phyloP scores from a whole-genome alignment of 495 filamentous ascomycete species.

The Lineolata rhizophorae region DNA sequence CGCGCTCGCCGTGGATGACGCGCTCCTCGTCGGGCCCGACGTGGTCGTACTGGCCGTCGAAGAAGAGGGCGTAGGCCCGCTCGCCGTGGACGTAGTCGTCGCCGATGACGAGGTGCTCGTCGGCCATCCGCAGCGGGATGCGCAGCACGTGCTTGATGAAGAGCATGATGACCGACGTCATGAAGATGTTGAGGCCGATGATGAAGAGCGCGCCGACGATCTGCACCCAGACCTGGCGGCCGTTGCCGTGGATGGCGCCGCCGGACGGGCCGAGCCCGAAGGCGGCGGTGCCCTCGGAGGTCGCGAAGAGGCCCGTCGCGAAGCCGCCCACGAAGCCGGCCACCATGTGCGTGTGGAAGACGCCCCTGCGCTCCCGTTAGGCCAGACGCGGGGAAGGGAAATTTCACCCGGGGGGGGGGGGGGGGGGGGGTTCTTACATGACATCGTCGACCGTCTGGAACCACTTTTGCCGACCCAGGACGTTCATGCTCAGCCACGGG shows the following conservation, averaged over 20 bases:
- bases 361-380: no score
- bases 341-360: conserved; percentile 31
- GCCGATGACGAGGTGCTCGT: conserved; percentile 24
- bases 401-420: no score
- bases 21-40: no score
- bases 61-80: conserved; percentile 21
- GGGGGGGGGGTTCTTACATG: no score
- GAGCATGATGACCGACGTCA: conserved; percentile 28
- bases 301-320: conserved; percentile 30
- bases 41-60: background rate
- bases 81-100: conserved; percentile 32
- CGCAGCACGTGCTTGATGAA: conserved; percentile 33
- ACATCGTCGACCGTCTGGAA: background rate
- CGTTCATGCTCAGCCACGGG: conserved; percentile 16
- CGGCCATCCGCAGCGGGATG: conserved; percentile 26
- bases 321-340: conserved; percentile 30
- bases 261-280: conserved; percentile 28
- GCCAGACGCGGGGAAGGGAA: no score
- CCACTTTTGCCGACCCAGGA: background rate
- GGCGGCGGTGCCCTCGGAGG: conserved; percentile 24
- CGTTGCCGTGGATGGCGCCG: conserved; percentile 30
- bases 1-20: no score
- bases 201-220: conserved; percentile 32
- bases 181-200: conserved; percentile 32
- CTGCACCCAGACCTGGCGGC: conserved; percentile 29